These are phyloP conservation scores for Aspergillus panamensis DNA, from an alignment of 495 filamentous ascomycete species.

Conservation along the genomic window DNA sequence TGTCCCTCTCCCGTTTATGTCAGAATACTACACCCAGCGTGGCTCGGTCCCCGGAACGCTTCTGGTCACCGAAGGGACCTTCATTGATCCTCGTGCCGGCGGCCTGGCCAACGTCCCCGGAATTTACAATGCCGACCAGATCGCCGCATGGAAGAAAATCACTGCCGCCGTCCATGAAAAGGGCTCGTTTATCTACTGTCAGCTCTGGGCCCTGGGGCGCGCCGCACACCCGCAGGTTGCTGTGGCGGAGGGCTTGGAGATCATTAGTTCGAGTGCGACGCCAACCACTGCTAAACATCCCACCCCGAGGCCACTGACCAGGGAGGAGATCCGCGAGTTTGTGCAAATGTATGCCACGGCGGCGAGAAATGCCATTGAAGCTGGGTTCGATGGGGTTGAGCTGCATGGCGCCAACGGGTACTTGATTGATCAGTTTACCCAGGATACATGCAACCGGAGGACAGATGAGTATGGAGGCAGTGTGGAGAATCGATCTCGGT, in stretches of 20 bases:
- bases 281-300: background rate
- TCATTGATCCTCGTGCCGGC: background rate
- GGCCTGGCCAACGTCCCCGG: slow-evolving; percentile 50
- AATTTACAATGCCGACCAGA: slow-evolving; percentile 46
- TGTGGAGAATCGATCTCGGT: slow-evolving; percentile 44
- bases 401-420: slow-evolving; percentile 51
- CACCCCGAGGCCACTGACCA: background rate
- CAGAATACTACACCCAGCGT: slow-evolving; percentile 1
- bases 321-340: background rate
- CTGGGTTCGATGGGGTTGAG: slow-evolving; percentile 49
- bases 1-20: background rate
- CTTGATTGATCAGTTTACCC: slow-evolving; percentile 48
- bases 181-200: slow-evolving; percentile 50
- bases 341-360: slow-evolving; percentile 15
- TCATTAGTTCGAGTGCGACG: background rate
- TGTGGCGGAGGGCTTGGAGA: slow-evolving; percentile 19
- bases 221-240: slow-evolving; percentile 45
- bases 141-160: slow-evolving; percentile 48
- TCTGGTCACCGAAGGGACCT: background rate
- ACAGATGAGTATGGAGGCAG: slow-evolving; percentile 48
- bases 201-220: slow-evolving; percentile 53
- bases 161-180: slow-evolving; percentile 52
- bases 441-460: slow-evolving; percentile 43
- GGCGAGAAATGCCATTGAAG: slow-evolving; percentile 30
- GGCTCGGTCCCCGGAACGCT: background rate